Evolutionary conservation across 768 basidiomycete genomes (phyloP).

Genomic region (Kwoniella europaea): DNA sequence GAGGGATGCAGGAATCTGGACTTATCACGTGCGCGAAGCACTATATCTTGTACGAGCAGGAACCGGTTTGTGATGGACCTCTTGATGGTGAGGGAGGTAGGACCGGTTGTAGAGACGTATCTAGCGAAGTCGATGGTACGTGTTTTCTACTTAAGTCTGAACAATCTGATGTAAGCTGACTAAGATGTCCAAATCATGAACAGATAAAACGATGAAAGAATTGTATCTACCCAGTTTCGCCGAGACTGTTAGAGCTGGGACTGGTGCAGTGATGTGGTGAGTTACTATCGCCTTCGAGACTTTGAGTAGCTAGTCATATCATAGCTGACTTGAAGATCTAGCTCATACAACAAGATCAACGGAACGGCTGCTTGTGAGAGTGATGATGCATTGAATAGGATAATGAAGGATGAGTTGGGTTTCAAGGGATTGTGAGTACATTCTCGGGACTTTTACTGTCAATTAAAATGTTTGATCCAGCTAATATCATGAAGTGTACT

Average conservation of each 20-base stretch:
- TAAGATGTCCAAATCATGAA: slow-evolving; percentile 11
- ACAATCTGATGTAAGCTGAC: slow-evolving; percentile 4
- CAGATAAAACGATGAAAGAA: slow-evolving; percentile 58
- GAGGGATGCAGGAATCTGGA: slow-evolving; percentile 43
- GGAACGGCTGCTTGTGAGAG: slow-evolving; percentile 57
- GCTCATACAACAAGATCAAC: slow-evolving; percentile 56
- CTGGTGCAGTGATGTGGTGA: slow-evolving; percentile 56
- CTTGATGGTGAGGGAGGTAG: slow-evolving; percentile 35
- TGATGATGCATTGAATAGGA: slow-evolving; percentile 47
- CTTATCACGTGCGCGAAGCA: slow-evolving; percentile 54
- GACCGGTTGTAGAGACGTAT: slow-evolving; percentile 42
- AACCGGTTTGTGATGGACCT: slow-evolving; percentile 44
- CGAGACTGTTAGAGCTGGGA: slow-evolving; percentile 58
- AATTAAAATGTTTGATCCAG: neutral
- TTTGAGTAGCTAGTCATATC: neutral
- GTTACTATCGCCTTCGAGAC: neutral
- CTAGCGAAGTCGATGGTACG: slow-evolving; percentile 45
- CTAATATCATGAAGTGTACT: slow-evolving; percentile 29
- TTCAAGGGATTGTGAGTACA: slow-evolving; percentile 54
- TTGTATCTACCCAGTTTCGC: slow-evolving; percentile 58
- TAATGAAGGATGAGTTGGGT: slow-evolving; percentile 57
- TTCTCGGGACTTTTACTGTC: no score
- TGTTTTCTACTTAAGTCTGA: neutral
- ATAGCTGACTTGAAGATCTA: neutral
- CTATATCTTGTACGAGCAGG: slow-evolving; percentile 57